Percentiles rank a stretch among this genome's conserved stretches.
phyloP scores from a whole-genome alignment of 805 yeast genomes.

The Yarrowia hollandica region DNA sequence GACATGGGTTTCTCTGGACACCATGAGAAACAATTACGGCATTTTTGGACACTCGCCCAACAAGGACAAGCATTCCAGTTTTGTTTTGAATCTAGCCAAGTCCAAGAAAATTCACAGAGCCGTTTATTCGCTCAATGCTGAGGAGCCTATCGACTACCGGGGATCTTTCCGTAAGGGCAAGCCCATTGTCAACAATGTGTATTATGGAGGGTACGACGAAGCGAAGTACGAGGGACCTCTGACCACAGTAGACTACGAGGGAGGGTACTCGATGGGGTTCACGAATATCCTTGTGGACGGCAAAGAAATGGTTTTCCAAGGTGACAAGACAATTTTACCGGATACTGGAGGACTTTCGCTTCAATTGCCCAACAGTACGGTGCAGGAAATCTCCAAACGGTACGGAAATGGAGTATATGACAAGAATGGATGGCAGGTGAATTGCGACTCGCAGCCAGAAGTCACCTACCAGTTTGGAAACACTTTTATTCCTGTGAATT shows the following conservation, averaged over 20 bases:
- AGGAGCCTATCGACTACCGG: neutral
- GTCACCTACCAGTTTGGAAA: slow-evolving; percentile 10
- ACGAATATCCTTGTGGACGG: neutral
- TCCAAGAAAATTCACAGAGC: neutral
- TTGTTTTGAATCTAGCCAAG: neutral
- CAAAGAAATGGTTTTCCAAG: neutral
- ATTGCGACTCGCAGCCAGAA: neutral
- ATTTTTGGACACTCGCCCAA: neutral
- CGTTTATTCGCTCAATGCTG: slow-evolving; percentile 1
- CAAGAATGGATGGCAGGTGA: neutral
- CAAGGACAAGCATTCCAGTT: slow-evolving; percentile 7
- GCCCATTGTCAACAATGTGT: slow-evolving; percentile 1
- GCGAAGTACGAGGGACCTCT: slow-evolving; percentile 15
- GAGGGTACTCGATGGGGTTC: slow-evolving; percentile 2
- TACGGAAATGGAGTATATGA: neutral
- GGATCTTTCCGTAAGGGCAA: neutral
- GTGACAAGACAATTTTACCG: neutral
- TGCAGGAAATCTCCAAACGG: neutral
- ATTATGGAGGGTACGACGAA: neutral
- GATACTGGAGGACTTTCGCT: slow-evolving; percentile 13
- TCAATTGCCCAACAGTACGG: neutral
- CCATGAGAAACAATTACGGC: slow-evolving; percentile 9
- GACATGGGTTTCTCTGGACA: slow-evolving; percentile 5
- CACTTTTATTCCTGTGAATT: neutral
- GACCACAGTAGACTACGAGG: slow-evolving; percentile 3